These are phyloP conservation scores for Beta lomatogona DNA, from an alignment of 179 eudicot genomes.

Conservation along the genomic window DNA sequence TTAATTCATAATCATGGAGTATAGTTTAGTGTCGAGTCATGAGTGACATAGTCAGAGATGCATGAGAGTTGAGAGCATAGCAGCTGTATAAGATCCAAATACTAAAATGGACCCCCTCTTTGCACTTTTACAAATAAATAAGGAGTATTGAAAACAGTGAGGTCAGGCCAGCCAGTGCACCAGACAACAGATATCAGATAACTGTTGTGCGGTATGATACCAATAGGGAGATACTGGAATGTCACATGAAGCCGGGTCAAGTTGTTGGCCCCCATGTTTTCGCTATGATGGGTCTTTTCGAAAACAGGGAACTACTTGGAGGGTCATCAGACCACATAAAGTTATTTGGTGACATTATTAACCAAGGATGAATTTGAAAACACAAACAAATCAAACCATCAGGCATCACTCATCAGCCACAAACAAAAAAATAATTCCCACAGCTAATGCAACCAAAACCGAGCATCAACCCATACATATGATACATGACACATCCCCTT, in stretches of 20 bases:
- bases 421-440: background rate
- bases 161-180: background rate
- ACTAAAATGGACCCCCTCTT: background rate
- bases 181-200: background rate
- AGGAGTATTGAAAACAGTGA: background rate
- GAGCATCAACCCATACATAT: background rate
- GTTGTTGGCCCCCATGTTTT: too few relatives aligned
- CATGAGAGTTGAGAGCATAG: background rate
- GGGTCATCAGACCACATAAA: background rate
- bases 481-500: background rate
- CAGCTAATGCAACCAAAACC: constrained; percentile 17
- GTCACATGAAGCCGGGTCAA: too few relatives aligned
- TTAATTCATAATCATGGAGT: too few relatives aligned
- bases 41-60: background rate
- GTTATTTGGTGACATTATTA: background rate
- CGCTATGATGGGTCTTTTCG: too few relatives aligned
- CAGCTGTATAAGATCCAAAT: background rate
- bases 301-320: too few relatives aligned
- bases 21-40: background rate
- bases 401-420: background rate
- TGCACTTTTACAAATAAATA: background rate
- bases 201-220: too few relatives aligned
- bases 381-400: too few relatives aligned
- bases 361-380: background rate
- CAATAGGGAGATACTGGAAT: too few relatives aligned